These are phyloP conservation scores for Cutaneotrichosporon sp. DNA, from an alignment of 1,284 basidiomycete species.

Conservation along the genomic window DNA sequence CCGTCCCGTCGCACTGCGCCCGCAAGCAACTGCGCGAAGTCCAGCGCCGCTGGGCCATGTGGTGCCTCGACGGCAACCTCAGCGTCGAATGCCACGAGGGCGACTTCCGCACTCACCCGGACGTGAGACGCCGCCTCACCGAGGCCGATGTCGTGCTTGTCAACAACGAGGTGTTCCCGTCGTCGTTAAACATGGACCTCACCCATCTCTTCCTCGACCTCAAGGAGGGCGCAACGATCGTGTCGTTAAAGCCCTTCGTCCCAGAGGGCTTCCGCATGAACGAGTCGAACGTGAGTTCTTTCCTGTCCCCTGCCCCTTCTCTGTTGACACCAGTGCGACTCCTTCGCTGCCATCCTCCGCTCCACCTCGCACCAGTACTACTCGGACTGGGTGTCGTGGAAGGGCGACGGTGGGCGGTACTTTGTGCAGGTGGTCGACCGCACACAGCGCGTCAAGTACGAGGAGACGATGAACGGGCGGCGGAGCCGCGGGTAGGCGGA, in stretches of 20 bases:
- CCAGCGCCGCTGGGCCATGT: constrained; percentile 57
- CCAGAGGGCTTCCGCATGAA: constrained; percentile 57
- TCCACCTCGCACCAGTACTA: constrained; percentile 41
- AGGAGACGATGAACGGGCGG: constrained; percentile 37
- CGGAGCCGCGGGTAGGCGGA: constrained; percentile 19
- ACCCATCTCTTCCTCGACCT: constrained; percentile 60
- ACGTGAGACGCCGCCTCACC: constrained; percentile 47
- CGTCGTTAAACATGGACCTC: constrained; percentile 58
- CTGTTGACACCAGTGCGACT: constrained; percentile 44
- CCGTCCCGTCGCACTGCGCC: constrained; percentile 56
- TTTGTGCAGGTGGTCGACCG: constrained; percentile 48
- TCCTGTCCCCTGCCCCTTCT: no score
- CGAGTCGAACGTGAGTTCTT: constrained; percentile 51
- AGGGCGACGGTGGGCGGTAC: constrained; percentile 46
- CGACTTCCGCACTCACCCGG: constrained; percentile 56
- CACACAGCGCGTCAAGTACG: constrained; percentile 36
- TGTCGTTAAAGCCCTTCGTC: constrained; percentile 60
- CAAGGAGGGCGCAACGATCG: constrained; percentile 57
- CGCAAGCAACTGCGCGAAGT: constrained; percentile 57
- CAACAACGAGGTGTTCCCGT: constrained; percentile 61
- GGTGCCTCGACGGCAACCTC: constrained; percentile 55
- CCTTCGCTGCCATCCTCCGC: constrained; percentile 46
- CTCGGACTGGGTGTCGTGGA: constrained; percentile 52
- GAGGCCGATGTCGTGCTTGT: constrained; percentile 60
- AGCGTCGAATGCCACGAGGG: constrained; percentile 56